Conservation (phyloP, 2,329 filamentous ascomycete species). For the Ascochyta clinopodiicola region DNA sequence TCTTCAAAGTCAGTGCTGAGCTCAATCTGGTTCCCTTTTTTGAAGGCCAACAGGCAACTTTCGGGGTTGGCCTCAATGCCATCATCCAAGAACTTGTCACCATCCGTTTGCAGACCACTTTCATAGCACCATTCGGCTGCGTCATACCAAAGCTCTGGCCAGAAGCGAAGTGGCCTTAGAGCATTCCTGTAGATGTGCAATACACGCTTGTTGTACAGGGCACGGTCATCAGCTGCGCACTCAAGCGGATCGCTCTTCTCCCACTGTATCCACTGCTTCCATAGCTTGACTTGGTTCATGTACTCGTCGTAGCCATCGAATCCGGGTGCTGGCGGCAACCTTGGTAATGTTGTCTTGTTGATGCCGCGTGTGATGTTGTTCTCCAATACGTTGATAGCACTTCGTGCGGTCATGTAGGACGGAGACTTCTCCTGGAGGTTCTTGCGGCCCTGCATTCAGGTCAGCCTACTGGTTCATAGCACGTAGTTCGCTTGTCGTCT, state of each 20-base stretch:
- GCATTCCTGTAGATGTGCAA: conserved; percentile 94
- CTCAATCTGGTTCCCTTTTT: conserved; percentile 87
- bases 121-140: conserved; percentile 91
- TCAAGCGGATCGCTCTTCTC: conserved; percentile 93
- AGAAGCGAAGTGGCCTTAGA: conserved; percentile 90
- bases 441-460: conserved; percentile 76
- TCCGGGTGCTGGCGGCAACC: conserved; percentile 80
- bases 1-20: conserved; percentile 78
- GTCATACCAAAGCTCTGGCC: conserved; percentile 95
- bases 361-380: conserved; percentile 85
- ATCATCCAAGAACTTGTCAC: conserved; percentile 78
- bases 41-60: conserved; percentile 87
- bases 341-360: conserved; percentile 77
- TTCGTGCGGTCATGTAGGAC: conserved; percentile 94
- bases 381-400: conserved; percentile 86
- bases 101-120: conserved; percentile 74
- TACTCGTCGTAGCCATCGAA: conserved; percentile 90
- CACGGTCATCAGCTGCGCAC: conserved; percentile 79
- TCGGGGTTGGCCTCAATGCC: conserved; percentile 92
- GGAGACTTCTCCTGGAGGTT: conserved; percentile 92
- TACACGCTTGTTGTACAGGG: conserved; percentile 77
- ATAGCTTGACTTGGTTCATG: conserved; percentile 80
- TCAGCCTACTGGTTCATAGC: conserved; percentile 21
- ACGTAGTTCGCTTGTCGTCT: conserved; percentile 35
- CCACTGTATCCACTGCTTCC: conserved; percentile 95